phyloP scores from a whole-genome alignment of 2,329 filamentous ascomycete species.

The Atkinsonella texensis region DNA sequence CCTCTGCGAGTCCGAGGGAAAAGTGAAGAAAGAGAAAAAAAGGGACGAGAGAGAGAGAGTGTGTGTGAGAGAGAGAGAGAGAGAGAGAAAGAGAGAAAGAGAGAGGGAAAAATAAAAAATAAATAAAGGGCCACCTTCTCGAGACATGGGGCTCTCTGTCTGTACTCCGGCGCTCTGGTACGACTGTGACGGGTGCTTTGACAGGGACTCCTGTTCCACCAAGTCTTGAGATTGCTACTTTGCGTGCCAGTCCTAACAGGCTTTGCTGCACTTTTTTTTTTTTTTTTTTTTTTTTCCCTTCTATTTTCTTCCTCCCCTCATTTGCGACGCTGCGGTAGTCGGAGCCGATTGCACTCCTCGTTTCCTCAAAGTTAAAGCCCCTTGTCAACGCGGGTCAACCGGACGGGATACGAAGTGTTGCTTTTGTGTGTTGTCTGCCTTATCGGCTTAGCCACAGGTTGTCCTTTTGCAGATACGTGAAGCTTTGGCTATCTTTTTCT shows the following conservation, averaged over 20 bases:
- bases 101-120: no score
- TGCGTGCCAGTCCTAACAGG: neutral
- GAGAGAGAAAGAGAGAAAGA: no score
- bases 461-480: neutral
- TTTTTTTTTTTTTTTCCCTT: no score
- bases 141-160: neutral
- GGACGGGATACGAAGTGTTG: neutral
- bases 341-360: neutral
- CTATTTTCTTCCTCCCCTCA: neutral
- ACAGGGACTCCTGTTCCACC: conserved; percentile 1
- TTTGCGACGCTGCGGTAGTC: neutral
- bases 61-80: no score
- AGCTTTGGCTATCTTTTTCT: neutral
- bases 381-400: neutral
- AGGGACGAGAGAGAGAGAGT: no score
- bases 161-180: neutral
- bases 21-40: no score
- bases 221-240: neutral
- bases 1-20: neutral
- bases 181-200: neutral
- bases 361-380: neutral
- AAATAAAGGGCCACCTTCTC: neutral
- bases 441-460: neutral
- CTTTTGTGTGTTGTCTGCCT: no score
- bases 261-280: neutral